Percentiles rank a stretch among this genome's conserved stretches.
These are phyloP conservation scores for Cyclotella sp. DNA, from an alignment of 108 stramenopile genomes.

Conservation along the genomic window DNA sequence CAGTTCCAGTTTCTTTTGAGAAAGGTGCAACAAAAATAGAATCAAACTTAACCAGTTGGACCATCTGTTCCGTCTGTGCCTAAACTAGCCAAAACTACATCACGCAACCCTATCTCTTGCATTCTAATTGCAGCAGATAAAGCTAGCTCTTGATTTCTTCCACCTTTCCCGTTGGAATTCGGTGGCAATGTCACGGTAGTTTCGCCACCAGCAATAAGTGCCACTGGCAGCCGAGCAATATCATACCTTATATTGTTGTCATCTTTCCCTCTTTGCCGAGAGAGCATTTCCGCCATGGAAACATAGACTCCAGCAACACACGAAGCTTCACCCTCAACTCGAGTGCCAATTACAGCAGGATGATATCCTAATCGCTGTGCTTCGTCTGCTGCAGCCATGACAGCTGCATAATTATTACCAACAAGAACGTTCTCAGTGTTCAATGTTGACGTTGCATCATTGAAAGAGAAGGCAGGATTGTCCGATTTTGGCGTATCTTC, in stretches of 20 bases:
- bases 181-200: slow-evolving; percentile 81
- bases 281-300: slow-evolving; percentile 75
- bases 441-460: slow-evolving; percentile 7
- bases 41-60: slow-evolving; percentile 55
- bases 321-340: slow-evolving; percentile 80
- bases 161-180: slow-evolving; percentile 71
- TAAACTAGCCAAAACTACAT: slow-evolving; percentile 75
- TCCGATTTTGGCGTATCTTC: slow-evolving; percentile 61
- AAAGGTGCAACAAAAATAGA: not conserved
- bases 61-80: slow-evolving; percentile 93
- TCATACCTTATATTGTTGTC: slow-evolving; percentile 11
- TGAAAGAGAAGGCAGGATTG: slow-evolving; percentile 57
- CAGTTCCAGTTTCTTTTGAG: not conserved
- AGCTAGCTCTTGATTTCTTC: slow-evolving; percentile 90
- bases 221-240: slow-evolving; percentile 60
- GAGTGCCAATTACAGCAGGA: slow-evolving; percentile 79
- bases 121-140: slow-evolving; percentile 71
- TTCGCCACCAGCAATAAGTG: slow-evolving; percentile 88
- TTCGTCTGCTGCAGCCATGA: slow-evolving; percentile 70
- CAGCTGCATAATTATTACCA: slow-evolving; percentile 82
- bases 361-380: slow-evolving; percentile 74
- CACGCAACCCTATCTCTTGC: slow-evolving; percentile 58
- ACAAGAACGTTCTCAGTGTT: slow-evolving; percentile 68
- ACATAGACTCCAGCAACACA: slow-evolving; percentile 71
- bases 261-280: slow-evolving; percentile 39